Evolutionary conservation across 2,329 filamentous ascomycete genomes (phyloP).

Genomic region (Arachnomyces sp.): DNA sequence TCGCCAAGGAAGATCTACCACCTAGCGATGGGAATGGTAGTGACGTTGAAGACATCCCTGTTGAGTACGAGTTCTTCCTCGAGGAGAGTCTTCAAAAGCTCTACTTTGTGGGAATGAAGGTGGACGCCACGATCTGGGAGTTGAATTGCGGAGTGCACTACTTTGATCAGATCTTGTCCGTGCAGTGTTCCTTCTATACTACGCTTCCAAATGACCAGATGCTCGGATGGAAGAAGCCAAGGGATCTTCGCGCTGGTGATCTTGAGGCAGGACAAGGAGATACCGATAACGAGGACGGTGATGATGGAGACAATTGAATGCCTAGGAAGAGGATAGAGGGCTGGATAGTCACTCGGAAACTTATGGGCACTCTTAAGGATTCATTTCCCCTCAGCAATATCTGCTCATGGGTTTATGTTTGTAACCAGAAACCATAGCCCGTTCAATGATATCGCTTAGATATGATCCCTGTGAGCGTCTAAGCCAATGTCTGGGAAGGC

Average conservation of each 20-base stretch:
- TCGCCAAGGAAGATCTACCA: constrained; percentile 30
- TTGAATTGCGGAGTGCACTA: constrained; percentile 55
- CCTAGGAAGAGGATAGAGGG: constrained; percentile 1
- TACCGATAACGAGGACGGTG: constrained; percentile 5
- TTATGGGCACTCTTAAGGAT: too few relatives aligned
- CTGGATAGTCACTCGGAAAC: too few relatives aligned
- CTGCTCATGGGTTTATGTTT: too few relatives aligned
- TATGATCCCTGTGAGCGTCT: too few relatives aligned
- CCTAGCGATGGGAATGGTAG: constrained; percentile 20
- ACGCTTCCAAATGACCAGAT: constrained; percentile 63
- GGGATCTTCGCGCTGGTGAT: constrained; percentile 14
- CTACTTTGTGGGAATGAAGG: constrained; percentile 57
- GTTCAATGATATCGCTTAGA: too few relatives aligned
- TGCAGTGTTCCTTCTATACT: constrained; percentile 56
- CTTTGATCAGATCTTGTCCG: constrained; percentile 49
- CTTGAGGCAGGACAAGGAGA: constrained; percentile 12
- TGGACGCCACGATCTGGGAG: constrained; percentile 48
- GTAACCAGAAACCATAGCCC: too few relatives aligned
- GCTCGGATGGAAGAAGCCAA: constrained; percentile 55
- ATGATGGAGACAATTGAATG: constrained; percentile 4
- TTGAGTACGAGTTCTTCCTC: constrained; percentile 53
- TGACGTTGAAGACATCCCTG: constrained; percentile 27
- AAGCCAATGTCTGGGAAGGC: too few relatives aligned
- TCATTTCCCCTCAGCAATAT: too few relatives aligned
- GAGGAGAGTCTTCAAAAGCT: constrained; percentile 53